phyloP scores from a whole-genome alignment of 73 alveolate species.

The Paramecium pentaurelia region DNA sequence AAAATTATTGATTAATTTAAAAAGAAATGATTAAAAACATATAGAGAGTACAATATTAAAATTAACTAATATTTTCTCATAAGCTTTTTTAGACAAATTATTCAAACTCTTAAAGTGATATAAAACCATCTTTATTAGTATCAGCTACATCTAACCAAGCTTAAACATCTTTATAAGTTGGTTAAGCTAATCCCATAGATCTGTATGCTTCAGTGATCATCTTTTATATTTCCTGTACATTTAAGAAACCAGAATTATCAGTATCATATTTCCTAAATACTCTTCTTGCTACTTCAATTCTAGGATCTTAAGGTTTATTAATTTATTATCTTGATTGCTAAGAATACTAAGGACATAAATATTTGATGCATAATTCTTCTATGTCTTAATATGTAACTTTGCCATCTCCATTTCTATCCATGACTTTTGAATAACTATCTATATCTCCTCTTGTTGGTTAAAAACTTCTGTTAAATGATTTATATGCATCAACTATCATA shows the following conservation, averaged over 20 bases:
- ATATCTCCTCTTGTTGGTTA: slow-evolving; percentile 61
- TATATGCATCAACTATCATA: slow-evolving; percentile 62
- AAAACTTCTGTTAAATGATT: slow-evolving; percentile 55
- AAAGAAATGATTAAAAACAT: no score
- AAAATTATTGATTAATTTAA: not conserved
- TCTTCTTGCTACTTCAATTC: slow-evolving; percentile 50
- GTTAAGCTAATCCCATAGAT: slow-evolving; percentile 43
- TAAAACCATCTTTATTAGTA: slow-evolving; percentile 55
- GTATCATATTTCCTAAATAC: slow-evolving; percentile 53
- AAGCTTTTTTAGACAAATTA: slow-evolving; percentile 31
- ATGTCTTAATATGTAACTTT: slow-evolving; percentile 57
- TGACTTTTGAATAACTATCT: slow-evolving; percentile 55
- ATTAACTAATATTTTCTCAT: not conserved
- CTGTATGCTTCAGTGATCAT: slow-evolving; percentile 46
- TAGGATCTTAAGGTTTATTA: not conserved
- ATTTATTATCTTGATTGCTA: not conserved
- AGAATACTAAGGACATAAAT: slow-evolving; percentile 16
- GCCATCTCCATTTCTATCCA: slow-evolving; percentile 67
- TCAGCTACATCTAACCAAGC: slow-evolving; percentile 50
- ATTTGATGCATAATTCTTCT: slow-evolving; percentile 60
- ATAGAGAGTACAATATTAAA: no score
- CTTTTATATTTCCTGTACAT: slow-evolving; percentile 14
- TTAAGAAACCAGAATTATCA: slow-evolving; percentile 48
- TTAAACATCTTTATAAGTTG: slow-evolving; percentile 43
- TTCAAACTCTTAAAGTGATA: slow-evolving; percentile 54